Percentiles rank a stretch among this genome's conserved stretches.
phyloP scores from a whole-genome alignment of 305 asterid genomes.

The Rubia tinctorum region DNA sequence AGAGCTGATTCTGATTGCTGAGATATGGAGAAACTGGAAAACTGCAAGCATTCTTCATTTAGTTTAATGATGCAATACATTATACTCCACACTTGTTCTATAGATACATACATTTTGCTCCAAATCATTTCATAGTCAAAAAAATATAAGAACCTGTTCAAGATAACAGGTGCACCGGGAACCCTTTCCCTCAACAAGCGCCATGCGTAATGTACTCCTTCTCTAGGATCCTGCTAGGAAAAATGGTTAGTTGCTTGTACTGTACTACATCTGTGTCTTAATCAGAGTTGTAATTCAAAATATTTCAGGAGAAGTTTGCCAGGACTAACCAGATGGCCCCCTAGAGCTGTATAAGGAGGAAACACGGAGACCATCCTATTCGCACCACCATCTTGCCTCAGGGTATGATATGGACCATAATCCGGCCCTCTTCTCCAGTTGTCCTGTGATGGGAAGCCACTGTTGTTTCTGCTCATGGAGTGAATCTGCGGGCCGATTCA shows the following conservation, averaged over 20 bases:
- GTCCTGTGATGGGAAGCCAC: conserved; percentile 13
- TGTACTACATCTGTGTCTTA: not conserved
- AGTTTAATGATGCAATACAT: conserved; percentile 4
- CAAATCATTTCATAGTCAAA: conserved; percentile 4
- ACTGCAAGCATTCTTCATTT: conserved; percentile 30
- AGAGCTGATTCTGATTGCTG: conserved; percentile 22
- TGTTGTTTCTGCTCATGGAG: conserved; percentile 23
- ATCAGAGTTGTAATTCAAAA: not conserved
- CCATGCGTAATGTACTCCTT: conserved; percentile 37
- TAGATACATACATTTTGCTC: not conserved
- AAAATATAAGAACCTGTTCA: conserved; percentile 33
- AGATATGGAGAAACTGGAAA: conserved; percentile 19
- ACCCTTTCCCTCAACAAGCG: conserved; percentile 32
- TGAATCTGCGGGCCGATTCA: not conserved
- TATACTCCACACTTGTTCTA: not conserved
- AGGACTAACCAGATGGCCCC: conserved; percentile 23
- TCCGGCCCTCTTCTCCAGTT: conserved; percentile 19
- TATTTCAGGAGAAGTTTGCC: not conserved
- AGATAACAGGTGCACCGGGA: conserved; percentile 24
- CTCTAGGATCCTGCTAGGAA: conserved; percentile 38
- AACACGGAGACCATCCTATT: conserved; percentile 4
- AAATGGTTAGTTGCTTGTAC: not conserved
- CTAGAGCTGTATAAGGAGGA: conserved; percentile 17
- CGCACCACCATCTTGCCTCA: conserved; percentile 2
- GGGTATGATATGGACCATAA: not conserved